Conservation (phyloP, 169 alveolate genomes). For the Cryptosporidium ubiquitum region DNA sequence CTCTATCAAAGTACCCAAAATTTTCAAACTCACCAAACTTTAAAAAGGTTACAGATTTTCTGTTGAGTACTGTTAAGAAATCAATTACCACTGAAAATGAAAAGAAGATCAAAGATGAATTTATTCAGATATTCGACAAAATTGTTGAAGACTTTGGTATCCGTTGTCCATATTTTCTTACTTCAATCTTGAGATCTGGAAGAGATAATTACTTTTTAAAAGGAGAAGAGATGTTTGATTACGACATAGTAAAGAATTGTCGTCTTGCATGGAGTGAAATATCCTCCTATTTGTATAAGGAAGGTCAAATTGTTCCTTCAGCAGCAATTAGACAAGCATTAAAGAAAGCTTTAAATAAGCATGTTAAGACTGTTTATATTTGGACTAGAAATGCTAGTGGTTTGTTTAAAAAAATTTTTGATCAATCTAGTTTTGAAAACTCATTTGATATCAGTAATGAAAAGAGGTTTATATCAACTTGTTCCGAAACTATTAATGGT, state of each 20-base stretch:
- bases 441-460: constrained; percentile 51
- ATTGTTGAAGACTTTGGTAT: constrained; percentile 46
- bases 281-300: constrained; percentile 56
- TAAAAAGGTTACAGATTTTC: constrained; percentile 17
- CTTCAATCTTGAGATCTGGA: constrained; percentile 3
- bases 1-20: constrained; percentile 40
- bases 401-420: constrained; percentile 5
- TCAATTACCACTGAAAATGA: not conserved
- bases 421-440: not conserved
- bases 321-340: constrained; percentile 52
- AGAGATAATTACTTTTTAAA: not conserved
- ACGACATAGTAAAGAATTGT: constrained; percentile 28
- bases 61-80: constrained; percentile 9
- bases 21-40: constrained; percentile 48
- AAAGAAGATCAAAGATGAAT: not conserved
- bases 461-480: constrained; percentile 42
- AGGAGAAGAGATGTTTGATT: constrained; percentile 12
- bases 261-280: constrained; percentile 69
- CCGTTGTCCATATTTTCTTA: constrained; percentile 57
- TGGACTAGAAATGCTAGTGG: constrained; percentile 63
- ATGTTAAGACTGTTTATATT: not conserved
- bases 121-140: constrained; percentile 11
- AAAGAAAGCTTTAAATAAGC: constrained; percentile 31
- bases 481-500: constrained; percentile 29
- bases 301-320: constrained; percentile 55